Evolutionary conservation across 2,329 filamentous ascomycete species (phyloP).

Genomic region (Zasmidium angulare): DNA sequence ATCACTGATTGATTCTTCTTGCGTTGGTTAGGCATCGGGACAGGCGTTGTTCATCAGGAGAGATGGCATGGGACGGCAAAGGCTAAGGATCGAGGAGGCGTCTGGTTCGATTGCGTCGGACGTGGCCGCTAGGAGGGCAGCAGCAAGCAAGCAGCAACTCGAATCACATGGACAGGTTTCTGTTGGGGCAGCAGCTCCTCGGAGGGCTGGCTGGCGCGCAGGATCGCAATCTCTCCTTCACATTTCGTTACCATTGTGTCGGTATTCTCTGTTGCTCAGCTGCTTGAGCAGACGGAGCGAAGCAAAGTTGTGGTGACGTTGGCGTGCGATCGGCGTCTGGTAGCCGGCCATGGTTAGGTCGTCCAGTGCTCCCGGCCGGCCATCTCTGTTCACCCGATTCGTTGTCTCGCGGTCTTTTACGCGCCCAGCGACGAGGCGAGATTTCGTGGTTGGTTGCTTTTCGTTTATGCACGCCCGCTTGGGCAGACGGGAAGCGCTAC

Average conservation of each 20-base stretch:
- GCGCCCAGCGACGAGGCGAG: background rate
- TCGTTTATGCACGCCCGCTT: background rate
- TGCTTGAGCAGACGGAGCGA: too few species aligned
- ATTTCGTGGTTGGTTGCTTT: background rate
- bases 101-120: conserved; percentile 4
- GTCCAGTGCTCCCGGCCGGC: background rate
- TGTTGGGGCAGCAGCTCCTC: background rate
- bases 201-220: background rate
- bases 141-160: conserved; percentile 4
- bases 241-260: conserved; percentile 18
- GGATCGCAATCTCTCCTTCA: conserved; percentile 15
- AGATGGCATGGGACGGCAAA: background rate
- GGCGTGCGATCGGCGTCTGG: background rate
- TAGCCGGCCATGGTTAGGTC: too few species aligned
- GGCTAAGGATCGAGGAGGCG: background rate
- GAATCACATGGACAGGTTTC: background rate
- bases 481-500: background rate
- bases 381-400: background rate
- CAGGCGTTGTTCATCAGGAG: background rate
- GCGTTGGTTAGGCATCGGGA: background rate
- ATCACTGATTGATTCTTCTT: too few species aligned
- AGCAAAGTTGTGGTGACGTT: background rate
- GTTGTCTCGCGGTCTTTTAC: background rate
- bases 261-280: conserved; percentile 7
- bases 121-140: conserved; percentile 6